Base-by-base conservation (phyloP, 495 filamentous ascomycete species). In the Evansstolkia leycettana region DNA sequence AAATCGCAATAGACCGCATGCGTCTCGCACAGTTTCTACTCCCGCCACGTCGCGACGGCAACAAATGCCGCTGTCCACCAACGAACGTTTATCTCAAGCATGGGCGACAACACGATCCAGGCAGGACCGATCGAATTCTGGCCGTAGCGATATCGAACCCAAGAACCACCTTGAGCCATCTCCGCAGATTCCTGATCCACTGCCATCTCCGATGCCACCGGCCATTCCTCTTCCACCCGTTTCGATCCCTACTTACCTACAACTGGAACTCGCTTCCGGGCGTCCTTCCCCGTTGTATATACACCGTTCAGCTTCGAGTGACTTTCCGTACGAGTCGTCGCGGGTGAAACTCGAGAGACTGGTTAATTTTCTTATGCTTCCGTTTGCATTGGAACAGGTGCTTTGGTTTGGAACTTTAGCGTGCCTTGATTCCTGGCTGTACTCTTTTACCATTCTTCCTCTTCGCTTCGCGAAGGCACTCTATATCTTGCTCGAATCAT, bases 351-450 rank as follows among this genome's bases (percentile, higher is more conserved):
- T 96, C 36, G 87, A 96, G 50, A 75, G 90, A 31, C 67, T 99
- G n/a, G 64, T 80, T 38, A 94, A 96, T 51, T 89, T 94, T 53
- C 60, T 96, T 6, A 58, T 84, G 13, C 64, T 96, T 4, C 85
- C 89, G 6, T 75, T 72, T 6, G 78, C 76, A 34, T 62, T 99
- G n/a, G 90, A 99, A 58, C 73, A 79, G 36, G 73, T 85, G 1
- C 67, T 99, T 13, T 75, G 73, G 45, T 96, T 99, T 61, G 90
- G 90, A 5, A 74, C 80, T 7, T 50, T 95, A 15, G 84, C 89
- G 18, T 96, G 90, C 55, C 64, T 96, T 19, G 90, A 99, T 62
- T 80, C 87, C n/a, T 99, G 89, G 90, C 69, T 96, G 3, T 87
- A 92, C 57, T 86, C 86, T 0, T 93, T 96, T 40, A 99, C 92